These are phyloP conservation scores for Lepiota venenata DNA, from an alignment of 768 basidiomycete species.

Conservation along the genomic window DNA sequence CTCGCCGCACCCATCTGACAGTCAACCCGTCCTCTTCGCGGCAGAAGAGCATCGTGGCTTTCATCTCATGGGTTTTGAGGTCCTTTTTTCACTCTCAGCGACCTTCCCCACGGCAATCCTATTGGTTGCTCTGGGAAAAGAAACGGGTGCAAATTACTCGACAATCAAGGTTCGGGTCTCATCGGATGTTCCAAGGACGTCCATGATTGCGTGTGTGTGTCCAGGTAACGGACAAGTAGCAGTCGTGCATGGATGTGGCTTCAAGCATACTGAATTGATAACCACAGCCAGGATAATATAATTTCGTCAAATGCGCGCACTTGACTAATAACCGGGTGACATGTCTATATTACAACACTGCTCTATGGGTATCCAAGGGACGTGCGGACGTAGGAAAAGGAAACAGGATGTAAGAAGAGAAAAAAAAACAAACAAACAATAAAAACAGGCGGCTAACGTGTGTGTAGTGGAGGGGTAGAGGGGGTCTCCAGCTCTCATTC, in stretches of 20 bases:
- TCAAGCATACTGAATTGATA: background rate
- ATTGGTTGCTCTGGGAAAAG: slow-evolving; percentile 1
- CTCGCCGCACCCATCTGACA: slow-evolving; percentile 2
- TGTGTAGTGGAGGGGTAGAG: background rate
- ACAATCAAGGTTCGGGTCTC: too few species aligned
- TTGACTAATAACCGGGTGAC: background rate
- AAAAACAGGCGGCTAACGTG: background rate
- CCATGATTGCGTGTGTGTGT: too few species aligned
- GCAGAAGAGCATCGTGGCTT: background rate
- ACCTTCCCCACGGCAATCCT: background rate
- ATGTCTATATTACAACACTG: background rate
- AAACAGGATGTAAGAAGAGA: background rate
- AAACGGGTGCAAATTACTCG: background rate
- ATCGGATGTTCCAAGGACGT: too few species aligned
- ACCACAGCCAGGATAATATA: background rate
- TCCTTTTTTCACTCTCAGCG: background rate
- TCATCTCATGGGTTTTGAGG: background rate
- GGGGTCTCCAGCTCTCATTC: background rate
- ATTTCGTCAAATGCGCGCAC: slow-evolving; percentile 1
- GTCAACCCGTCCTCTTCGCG: slow-evolving; percentile 2
- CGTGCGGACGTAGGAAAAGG: background rate
- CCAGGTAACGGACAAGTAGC: too few species aligned
- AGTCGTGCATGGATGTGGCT: too few species aligned
- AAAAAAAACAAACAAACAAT: background rate
- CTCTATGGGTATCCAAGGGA: background rate